A percentile compares a stretch with the other conserved stretches of the same genome.
Conservation (phyloP, 139 green algal species). For the Haematococcus lacustris region DNA sequence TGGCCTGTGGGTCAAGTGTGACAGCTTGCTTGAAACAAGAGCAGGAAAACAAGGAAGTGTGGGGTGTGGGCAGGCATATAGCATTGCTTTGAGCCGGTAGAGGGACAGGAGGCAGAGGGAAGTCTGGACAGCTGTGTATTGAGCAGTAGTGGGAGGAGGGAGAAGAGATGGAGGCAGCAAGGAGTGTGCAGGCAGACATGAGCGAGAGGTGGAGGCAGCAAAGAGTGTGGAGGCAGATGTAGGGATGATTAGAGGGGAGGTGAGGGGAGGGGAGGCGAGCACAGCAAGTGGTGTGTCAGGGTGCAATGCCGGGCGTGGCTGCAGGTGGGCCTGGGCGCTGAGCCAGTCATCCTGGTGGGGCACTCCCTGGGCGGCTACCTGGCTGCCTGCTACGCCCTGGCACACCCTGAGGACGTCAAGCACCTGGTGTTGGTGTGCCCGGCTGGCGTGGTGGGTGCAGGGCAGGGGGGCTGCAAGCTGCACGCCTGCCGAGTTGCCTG, state of each 20-base stretch:
- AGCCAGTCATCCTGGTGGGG: conserved; percentile 63
- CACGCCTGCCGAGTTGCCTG: too few species aligned
- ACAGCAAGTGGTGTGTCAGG: neutral
- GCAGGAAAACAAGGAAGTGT: too few species aligned
- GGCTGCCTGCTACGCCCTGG: conserved; percentile 67
- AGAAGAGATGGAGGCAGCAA: neutral
- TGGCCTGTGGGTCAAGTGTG: too few species aligned
- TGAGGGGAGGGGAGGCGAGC: neutral
- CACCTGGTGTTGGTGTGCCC: conserved; percentile 84
- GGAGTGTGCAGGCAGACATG: neutral
- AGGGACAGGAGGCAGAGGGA: too few species aligned
- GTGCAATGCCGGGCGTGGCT: neutral
- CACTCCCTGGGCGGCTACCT: conserved; percentile 82
- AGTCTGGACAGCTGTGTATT: too few species aligned
- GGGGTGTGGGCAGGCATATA: too few species aligned
- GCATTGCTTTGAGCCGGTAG: too few species aligned
- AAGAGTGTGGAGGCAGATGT: neutral
- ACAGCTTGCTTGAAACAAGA: too few species aligned
- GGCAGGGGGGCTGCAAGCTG: too few species aligned
- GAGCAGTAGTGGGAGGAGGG: neutral
- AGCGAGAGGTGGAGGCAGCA: neutral
- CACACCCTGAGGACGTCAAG: conserved; percentile 70
- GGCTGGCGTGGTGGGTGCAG: conserved; percentile 60
- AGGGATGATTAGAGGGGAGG: neutral
- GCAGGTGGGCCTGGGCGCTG: neutral